These are phyloP conservation scores for Neurospora hispaniola DNA, from an alignment of 495 filamentous ascomycete genomes.

Conservation along the genomic window DNA sequence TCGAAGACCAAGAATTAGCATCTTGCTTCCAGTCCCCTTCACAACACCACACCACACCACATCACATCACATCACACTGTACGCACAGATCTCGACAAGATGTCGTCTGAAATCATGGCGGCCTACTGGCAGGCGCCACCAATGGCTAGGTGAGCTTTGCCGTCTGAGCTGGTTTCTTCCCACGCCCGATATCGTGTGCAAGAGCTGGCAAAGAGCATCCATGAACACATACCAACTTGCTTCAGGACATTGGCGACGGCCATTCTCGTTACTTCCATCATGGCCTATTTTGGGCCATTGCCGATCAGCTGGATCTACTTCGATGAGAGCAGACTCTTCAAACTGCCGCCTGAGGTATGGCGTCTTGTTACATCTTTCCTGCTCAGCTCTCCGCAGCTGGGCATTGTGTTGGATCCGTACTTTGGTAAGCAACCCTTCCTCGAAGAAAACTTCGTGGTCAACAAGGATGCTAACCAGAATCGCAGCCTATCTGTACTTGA, in stretches of 20 bases:
- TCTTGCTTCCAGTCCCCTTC: not conserved
- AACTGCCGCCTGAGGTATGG: conserved; percentile 48
- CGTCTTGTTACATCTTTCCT: conserved; percentile 59
- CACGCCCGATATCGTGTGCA: not conserved
- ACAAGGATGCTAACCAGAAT: not conserved
- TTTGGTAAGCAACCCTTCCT: conserved; percentile 45
- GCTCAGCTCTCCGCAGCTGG: conserved; percentile 50
- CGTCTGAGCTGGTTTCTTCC: not conserved
- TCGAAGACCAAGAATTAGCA: conserved; percentile 7
- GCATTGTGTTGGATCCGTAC: conserved; percentile 73
- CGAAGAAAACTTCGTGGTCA: not conserved
- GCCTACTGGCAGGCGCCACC: conserved; percentile 62
- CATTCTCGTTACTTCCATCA: conserved; percentile 51
- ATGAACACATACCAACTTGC: conserved; percentile 1
- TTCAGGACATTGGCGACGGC: conserved; percentile 61
- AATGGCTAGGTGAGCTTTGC: conserved; percentile 49
- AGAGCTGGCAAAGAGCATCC: not conserved
- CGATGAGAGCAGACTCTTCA: conserved; percentile 42
- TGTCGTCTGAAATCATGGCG: conserved; percentile 40
- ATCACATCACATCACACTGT: conserved; percentile 2
- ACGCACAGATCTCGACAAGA: conserved; percentile 3
- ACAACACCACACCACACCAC: conserved; percentile 4
- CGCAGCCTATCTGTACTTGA: conserved; percentile 32
- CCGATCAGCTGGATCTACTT: conserved; percentile 47
- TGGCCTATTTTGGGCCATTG: conserved; percentile 51